Base-by-base conservation (phyloP, 176 grass and related monocot genomes). In the Triticum urartu region DNA sequence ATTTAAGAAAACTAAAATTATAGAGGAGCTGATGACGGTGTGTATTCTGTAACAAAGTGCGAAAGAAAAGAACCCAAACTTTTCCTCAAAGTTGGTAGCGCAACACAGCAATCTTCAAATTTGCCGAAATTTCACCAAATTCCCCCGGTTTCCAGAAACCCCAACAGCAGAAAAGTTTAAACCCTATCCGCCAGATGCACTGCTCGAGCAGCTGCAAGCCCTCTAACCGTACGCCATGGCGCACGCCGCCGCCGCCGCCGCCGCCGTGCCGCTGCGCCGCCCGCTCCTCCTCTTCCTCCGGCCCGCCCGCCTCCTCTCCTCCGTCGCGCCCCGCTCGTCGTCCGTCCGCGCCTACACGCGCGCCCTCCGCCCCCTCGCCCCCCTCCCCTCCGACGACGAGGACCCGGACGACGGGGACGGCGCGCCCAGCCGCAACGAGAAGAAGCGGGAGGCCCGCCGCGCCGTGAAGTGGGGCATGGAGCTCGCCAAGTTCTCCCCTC, bases 391-490 rank as follows among this genome's bases (percentile, higher is more conserved):
- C 33, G 91, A 76, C 5, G 72, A 9, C 80, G 89, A 92, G 64
- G 90, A 85, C 7, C 30, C 80, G 17, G 86, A 83, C 26, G 90
- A 86, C 11, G 5, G 38, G 11, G 72, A 90, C 36, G 47, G 36
- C 32, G 71, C 7, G 60, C 1, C 69, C 90, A 98, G 93, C 82
- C 91, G 87, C 34, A 98, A 92, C 84, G 93, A 92, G 56, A 88
- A 94, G 77, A 98, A 98, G 90, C 77, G 91, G 88, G 87, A 95
- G 68, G 96, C 96, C 2, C 92, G 88, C 40, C 93, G 96, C 65
- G 88, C 91, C 22, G 90, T 98, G 35, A 64, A 64, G 48, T 98
- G 96, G 96, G 96, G 93, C 5, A 92, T 98, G 89, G 93, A 94
- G 33, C 96, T 95, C 66, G 63, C 96, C 78, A 98, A 80, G 38